Percentiles rank a stretch among this genome's conserved stretches.
phyloP scores from a whole-genome alignment of 73 alveolate genomes.

The Halteria grandinella region DNA sequence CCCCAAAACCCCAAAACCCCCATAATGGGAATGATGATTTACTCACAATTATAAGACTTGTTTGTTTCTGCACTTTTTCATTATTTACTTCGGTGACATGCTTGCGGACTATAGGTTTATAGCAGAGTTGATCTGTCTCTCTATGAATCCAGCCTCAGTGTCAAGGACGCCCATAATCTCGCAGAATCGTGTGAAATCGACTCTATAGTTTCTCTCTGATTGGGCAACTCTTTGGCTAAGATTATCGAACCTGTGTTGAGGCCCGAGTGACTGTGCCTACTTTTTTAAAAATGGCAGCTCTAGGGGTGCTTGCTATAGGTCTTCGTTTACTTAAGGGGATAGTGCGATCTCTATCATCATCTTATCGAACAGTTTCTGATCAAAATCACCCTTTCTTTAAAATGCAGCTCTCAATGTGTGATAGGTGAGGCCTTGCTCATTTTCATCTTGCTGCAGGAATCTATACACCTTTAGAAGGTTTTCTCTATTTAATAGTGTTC shows the following conservation, averaged over 20 bases:
- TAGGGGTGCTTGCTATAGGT: not conserved
- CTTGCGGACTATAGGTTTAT: no score
- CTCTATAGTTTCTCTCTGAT: not conserved
- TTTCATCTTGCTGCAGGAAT: conserved; percentile 5
- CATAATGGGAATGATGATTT: no score
- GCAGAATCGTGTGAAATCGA: not conserved
- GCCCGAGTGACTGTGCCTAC: not conserved
- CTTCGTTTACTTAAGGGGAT: not conserved
- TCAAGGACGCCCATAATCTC: conserved; percentile 30
- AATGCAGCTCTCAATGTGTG: not conserved
- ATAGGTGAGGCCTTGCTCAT: not conserved
- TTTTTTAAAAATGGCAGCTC: not conserved
- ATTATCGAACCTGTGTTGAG: not conserved
- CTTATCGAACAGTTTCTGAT: not conserved
- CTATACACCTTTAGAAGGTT: conserved; percentile 9
- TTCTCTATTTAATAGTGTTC: not conserved
- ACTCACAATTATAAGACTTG: no score
- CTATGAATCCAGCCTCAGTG: no score
- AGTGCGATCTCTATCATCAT: conserved; percentile 1
- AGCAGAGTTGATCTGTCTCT: no score
- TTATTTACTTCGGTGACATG: no score
- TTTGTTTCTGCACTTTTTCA: no score
- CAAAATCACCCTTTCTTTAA: conserved; percentile 37
- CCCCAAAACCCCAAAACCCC: no score
- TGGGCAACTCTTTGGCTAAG: not conserved